Base-by-base conservation (phyloP, 1,284 basidiomycete species). In the Ganoderma resinaceum region DNA sequence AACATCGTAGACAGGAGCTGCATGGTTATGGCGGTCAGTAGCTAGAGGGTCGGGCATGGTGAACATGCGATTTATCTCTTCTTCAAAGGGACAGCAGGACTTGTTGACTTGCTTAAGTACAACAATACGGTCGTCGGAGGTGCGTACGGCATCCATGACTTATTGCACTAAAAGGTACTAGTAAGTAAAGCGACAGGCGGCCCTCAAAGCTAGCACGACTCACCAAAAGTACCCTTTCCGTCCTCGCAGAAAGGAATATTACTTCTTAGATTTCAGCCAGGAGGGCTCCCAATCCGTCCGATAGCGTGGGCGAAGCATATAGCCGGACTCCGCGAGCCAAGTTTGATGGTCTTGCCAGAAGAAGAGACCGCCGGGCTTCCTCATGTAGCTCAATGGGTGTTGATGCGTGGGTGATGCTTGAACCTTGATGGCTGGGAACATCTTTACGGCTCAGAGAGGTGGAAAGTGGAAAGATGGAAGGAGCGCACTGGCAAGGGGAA, bases 11-110 rank as follows among this genome's bases (percentile, higher is more conserved):
- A 81, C 33, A 0, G 75, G 78, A 1, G 74, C 73, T 29, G 67
- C 72, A 55, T 79, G 78, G 37, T 80, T 80, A 12, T 63, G 58
- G 4, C 76, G 69, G 57, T 78, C 70, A 0, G 66, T 59, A 0
- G 33, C 60, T 6, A 75, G 62, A 0, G 63, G 67, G 16, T 70
- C 67, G 3, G 69, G 12, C 38, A 38, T 38, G 2, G 38, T 38
- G 7, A 38, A 38, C 38, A 38, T 65, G 26, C 31, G 33, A 26
- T 33, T 66, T 2, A 80, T 71, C 3, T 61, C 65, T 26, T 70
- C 53, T 53, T 78, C 75, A 20, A 2, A 9, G 12, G 38, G 38
- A 11, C 12, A 38, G 5, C 12, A 6, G 16, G 46, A 49, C 37
- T 40, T 61, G 6, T 9, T 20, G n/a, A 70, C 37, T 3, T 42